Conservation (phyloP, 2,329 filamentous ascomycete species). For the Beauveria australis region DNA sequence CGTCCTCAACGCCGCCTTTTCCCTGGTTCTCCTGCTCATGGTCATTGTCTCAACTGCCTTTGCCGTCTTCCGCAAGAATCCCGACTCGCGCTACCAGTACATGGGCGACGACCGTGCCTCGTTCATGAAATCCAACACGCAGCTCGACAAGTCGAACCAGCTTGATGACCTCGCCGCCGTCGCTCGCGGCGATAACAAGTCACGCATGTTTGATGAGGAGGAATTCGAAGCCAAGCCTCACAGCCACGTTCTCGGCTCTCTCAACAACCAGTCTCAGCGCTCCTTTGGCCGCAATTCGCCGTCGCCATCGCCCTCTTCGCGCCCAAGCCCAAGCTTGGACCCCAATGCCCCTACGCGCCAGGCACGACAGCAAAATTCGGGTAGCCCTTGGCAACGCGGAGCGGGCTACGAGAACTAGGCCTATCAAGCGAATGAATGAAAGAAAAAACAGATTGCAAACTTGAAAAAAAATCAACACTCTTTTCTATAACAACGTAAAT, state of each 20-base stretch:
- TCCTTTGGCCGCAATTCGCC: slow-evolving; percentile 3
- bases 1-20: slow-evolving; percentile 76
- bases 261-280: slow-evolving; percentile 6
- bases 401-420: slow-evolving; percentile 3
- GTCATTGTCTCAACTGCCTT: slow-evolving; percentile 55
- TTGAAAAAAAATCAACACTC: not conserved
- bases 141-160: slow-evolving; percentile 69
- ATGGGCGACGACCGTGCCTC: slow-evolving; percentile 95
- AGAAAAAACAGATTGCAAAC: not conserved
- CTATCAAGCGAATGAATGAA: not conserved
- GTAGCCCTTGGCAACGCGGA: slow-evolving; percentile 9
- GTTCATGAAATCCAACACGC: slow-evolving; percentile 93
- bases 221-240: slow-evolving; percentile 5
- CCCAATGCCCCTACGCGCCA: not conserved
- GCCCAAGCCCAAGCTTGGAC: slow-evolving; percentile 2
- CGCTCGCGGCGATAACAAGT: slow-evolving; percentile 68
- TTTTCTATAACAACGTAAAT: not conserved
- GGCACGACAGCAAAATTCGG: slow-evolving; percentile 2
- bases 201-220: slow-evolving; percentile 3
- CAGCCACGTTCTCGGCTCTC: not conserved
- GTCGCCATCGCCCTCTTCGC: not conserved
- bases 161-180: slow-evolving; percentile 84
- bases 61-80: slow-evolving; percentile 84
- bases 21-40: slow-evolving; percentile 73
- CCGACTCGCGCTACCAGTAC: slow-evolving; percentile 87